Evolutionary conservation across 2,329 filamentous ascomycete genomes (phyloP).

Genomic region (Pyricularia pennisetigena): DNA sequence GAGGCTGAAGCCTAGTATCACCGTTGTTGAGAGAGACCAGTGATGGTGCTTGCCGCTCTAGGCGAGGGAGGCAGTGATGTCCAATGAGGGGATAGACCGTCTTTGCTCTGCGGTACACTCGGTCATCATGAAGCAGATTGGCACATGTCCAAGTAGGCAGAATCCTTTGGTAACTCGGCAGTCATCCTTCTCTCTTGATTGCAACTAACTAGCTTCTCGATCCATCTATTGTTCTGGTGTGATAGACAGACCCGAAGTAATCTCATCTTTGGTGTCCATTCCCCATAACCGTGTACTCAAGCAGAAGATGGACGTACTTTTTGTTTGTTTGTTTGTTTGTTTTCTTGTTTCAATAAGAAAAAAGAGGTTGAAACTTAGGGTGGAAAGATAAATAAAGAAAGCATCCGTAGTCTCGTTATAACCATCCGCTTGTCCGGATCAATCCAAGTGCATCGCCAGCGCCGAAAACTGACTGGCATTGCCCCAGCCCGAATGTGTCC

Average conservation of each 20-base stretch:
- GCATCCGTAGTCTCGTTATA: background rate
- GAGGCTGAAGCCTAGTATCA: slow-evolving; percentile 51
- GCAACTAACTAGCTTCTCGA: too few species aligned
- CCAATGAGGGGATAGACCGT: background rate
- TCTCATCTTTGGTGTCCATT: background rate
- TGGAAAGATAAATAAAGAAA: background rate
- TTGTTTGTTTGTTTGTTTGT: too few species aligned
- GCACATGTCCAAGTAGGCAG: background rate
- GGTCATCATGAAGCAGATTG: background rate
- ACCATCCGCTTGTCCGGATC: background rate
- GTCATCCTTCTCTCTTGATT: background rate
- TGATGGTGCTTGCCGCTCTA: background rate
- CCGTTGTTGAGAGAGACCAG: slow-evolving; percentile 40
- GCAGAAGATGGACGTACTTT: background rate
- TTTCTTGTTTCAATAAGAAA: background rate
- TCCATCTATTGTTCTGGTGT: too few species aligned
- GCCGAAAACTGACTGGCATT: background rate
- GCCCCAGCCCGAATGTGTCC: background rate
- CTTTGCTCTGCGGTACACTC: background rate
- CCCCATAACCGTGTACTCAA: background rate
- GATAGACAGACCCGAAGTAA: too few species aligned
- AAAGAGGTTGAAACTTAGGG: background rate
- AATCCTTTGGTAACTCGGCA: background rate
- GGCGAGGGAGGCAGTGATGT: too few species aligned
- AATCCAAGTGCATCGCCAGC: background rate